Conservation (phyloP, 1,284 basidiomycete genomes). For the Fomitopsis schrenkii region DNA sequence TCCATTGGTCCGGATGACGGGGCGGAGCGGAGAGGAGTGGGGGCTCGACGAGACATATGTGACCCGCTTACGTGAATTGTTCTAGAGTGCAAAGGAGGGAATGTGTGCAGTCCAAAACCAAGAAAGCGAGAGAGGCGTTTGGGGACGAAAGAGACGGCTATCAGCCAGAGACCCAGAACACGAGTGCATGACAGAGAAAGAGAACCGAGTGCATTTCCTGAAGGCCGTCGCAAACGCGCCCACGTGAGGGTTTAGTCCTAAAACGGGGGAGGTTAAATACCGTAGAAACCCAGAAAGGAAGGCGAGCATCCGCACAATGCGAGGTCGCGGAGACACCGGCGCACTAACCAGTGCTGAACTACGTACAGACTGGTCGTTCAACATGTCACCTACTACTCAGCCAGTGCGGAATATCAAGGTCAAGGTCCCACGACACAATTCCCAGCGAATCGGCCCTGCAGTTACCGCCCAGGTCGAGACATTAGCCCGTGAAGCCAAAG, state of each 20-base stretch:
- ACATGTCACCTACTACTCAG: slow-evolving; percentile 53
- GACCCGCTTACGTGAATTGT: not conserved
- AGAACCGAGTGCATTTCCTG: not conserved
- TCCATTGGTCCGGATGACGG: slow-evolving; percentile 40
- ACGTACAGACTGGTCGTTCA: not conserved
- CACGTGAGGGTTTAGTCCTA: not conserved
- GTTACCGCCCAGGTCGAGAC: slow-evolving; percentile 54
- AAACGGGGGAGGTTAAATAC: not conserved
- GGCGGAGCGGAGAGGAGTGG: slow-evolving; percentile 15
- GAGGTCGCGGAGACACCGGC: not conserved
- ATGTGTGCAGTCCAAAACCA: not conserved
- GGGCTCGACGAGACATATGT: slow-evolving; percentile 20
- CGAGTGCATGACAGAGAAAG: not conserved
- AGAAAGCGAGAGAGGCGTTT: not conserved
- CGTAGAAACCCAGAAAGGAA: not conserved
- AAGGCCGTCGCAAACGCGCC: not conserved
- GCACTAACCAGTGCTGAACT: too few species aligned
- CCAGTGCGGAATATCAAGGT: slow-evolving; percentile 50
- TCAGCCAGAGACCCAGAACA: not conserved
- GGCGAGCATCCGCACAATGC: too few species aligned
- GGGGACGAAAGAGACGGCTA: not conserved
- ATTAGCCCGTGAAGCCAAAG: slow-evolving; percentile 43
- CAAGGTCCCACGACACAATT: slow-evolving; percentile 70
- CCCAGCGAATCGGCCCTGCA: slow-evolving; percentile 63
- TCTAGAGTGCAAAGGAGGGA: not conserved